These are phyloP conservation scores for Aspergillus sclerotialis DNA, from an alignment of 2,329 filamentous ascomycete species.

Conservation along the genomic window DNA sequence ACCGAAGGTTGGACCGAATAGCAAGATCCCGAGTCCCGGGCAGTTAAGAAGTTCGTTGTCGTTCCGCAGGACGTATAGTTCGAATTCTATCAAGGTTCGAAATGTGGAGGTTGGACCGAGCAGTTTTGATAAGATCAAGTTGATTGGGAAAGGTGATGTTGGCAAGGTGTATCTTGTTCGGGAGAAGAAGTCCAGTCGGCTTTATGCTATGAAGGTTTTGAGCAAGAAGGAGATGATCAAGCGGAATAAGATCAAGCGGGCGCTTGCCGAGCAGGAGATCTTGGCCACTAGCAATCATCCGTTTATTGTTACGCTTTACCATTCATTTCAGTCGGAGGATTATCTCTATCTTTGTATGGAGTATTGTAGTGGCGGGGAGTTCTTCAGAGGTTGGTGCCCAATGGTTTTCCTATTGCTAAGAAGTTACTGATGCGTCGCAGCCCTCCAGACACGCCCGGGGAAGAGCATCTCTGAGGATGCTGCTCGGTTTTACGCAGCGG, in stretches of 20 bases:
- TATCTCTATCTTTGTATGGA: conserved; percentile 99
- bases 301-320: conserved; percentile 97
- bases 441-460: conserved; percentile 88
- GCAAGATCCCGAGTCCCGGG: conserved; percentile 60
- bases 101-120: conserved; percentile 92
- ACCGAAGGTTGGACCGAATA: conserved; percentile 41
- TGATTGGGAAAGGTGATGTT: conserved; percentile 97
- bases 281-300: conserved; percentile 97
- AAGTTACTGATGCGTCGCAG: conserved; percentile 31
- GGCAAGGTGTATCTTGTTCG: conserved; percentile 96
- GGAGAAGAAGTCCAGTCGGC: conserved; percentile 91
- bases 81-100: conserved; percentile 97
- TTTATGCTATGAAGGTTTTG: conserved; percentile 98
- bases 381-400: conserved; percentile 62
- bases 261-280: conserved; percentile 95
- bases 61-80: conserved; percentile 94
- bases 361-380: conserved; percentile 97
- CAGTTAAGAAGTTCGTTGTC: conserved; percentile 60
- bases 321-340: conserved; percentile 98
- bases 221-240: conserved; percentile 99
- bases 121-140: conserved; percentile 99
- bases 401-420: background rate
- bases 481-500: conserved; percentile 92
- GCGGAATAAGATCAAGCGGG: conserved; percentile 99
- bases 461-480: conserved; percentile 98